Conservation (phyloP, 1,284 basidiomycete species). For the Tilletia walkeri region DNA sequence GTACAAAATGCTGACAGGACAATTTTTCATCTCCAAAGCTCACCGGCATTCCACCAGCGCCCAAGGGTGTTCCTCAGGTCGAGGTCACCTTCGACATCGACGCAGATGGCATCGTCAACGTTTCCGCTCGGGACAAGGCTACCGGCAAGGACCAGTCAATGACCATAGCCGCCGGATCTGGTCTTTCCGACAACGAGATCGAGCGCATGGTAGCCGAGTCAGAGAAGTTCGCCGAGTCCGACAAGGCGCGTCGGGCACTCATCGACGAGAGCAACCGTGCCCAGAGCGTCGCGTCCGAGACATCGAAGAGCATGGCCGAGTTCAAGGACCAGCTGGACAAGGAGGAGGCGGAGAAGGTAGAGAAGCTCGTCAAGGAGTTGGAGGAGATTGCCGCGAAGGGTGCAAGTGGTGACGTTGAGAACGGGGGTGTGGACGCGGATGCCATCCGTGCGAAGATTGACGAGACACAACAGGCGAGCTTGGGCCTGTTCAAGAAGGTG, state of each 20-base stretch:
- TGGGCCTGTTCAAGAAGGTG: constrained; percentile 97
- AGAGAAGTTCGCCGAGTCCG: constrained; percentile 73
- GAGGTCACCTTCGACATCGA: constrained; percentile 99
- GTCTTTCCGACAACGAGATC: constrained; percentile 92
- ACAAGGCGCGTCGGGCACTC: constrained; percentile 77
- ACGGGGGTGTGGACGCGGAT: constrained; percentile 73
- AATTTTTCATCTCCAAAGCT: constrained; percentile 59
- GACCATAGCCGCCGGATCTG: constrained; percentile 95
- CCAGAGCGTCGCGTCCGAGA: constrained; percentile 89
- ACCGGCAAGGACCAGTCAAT: constrained; percentile 95
- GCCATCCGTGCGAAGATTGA: constrained; percentile 87
- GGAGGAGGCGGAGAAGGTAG: constrained; percentile 77
- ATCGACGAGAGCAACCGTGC: constrained; percentile 98
- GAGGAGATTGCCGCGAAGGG: constrained; percentile 90
- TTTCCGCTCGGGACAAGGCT: constrained; percentile 93
- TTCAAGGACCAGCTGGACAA: constrained; percentile 95
- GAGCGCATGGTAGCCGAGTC: constrained; percentile 95
- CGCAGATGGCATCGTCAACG: constrained; percentile 96
- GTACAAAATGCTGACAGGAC: neutral
- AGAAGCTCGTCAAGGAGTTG: constrained; percentile 77
- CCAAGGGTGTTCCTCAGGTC: constrained; percentile 97
- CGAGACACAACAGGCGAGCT: constrained; percentile 92
- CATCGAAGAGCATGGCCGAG: constrained; percentile 94
- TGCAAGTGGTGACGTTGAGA: constrained; percentile 70
- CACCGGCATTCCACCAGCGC: constrained; percentile 92